Evolutionary conservation across 2,329 filamentous ascomycete species (phyloP).

Genomic region (Eutypella sp.): DNA sequence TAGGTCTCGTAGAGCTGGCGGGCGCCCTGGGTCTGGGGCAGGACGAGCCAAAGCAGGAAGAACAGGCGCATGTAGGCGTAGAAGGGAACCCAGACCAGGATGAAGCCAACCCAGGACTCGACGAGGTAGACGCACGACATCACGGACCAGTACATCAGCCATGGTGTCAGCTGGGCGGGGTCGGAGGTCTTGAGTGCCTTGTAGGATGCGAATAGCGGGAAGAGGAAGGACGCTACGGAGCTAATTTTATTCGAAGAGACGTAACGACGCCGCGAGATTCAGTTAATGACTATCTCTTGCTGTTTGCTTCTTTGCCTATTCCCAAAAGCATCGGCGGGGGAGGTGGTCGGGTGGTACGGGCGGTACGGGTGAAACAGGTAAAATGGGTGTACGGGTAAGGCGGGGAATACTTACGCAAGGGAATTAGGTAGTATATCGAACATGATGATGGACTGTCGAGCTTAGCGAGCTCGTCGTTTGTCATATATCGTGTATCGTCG

Average conservation of each 20-base stretch:
- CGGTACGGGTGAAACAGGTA: background rate
- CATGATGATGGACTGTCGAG: conserved; percentile 36
- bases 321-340: too few relatives aligned
- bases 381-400: background rate
- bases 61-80: conserved; percentile 86
- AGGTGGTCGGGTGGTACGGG: too few relatives aligned
- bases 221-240: conserved; percentile 82
- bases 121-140: conserved; percentile 74
- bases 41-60: conserved; percentile 88
- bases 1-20: conserved; percentile 78
- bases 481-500: background rate
- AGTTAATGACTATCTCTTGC: too few relatives aligned
- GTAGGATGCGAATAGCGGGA: conserved; percentile 95
- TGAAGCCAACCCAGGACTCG: conserved; percentile 84
- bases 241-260: conserved; percentile 39
- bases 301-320: too few relatives aligned
- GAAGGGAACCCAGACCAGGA: conserved; percentile 88
- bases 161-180: conserved; percentile 85
- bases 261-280: background rate
- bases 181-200: conserved; percentile 93
- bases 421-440: conserved; percentile 62
- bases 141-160: conserved; percentile 99
- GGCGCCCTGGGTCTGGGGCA: conserved; percentile 95
- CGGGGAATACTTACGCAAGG: conserved; percentile 55
- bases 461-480: background rate